phyloP scores from a whole-genome alignment of 192 early-diverging fungal genomes.

The Funneliformis mosseae region DNA sequence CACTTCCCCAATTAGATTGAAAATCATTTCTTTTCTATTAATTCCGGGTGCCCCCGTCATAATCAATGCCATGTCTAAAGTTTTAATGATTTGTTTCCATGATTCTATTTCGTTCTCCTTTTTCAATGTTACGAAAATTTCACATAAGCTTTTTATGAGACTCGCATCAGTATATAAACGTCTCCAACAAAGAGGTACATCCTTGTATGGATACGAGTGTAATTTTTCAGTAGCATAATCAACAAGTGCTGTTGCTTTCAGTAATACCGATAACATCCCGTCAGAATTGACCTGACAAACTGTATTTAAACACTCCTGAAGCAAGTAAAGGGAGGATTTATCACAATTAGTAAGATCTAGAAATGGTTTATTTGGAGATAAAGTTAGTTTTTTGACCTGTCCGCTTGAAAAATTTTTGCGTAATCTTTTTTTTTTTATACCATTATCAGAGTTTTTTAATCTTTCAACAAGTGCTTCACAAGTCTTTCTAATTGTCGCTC shows the following conservation, averaged over 20 bases:
- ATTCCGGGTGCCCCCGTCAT: conserved; percentile 59
- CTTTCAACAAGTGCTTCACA: not conserved
- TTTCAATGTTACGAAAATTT: conserved; percentile 19
- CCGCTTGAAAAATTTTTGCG: too few species aligned
- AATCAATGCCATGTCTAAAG: conserved; percentile 57
- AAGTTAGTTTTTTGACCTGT: not conserved
- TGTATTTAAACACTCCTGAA: not conserved
- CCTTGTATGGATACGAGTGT: conserved; percentile 47
- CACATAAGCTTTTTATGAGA: conserved; percentile 39
- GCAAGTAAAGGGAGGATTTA: conserved; percentile 8
- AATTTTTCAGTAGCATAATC: conserved; percentile 45
- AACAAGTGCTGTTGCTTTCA: conserved; percentile 32
- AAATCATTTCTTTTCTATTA: conserved; percentile 35
- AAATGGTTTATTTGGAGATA: not conserved
- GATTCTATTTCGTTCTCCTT: conserved; percentile 4
- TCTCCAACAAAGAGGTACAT: conserved; percentile 55
- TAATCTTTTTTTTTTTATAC: not conserved
- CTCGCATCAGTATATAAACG: conserved; percentile 54
- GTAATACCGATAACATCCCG: not conserved
- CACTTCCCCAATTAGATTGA: conserved; percentile 36
- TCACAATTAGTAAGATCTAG: conserved; percentile 5
- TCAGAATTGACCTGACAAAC: not conserved
- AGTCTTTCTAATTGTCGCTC: not conserved
- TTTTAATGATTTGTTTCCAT: conserved; percentile 40
- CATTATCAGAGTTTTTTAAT: not conserved